Evolutionary conservation across 108 stramenopile species (phyloP), one percentile per base, ranked within the genome.

Genomic region (Thalassiosira profunda): DNA sequence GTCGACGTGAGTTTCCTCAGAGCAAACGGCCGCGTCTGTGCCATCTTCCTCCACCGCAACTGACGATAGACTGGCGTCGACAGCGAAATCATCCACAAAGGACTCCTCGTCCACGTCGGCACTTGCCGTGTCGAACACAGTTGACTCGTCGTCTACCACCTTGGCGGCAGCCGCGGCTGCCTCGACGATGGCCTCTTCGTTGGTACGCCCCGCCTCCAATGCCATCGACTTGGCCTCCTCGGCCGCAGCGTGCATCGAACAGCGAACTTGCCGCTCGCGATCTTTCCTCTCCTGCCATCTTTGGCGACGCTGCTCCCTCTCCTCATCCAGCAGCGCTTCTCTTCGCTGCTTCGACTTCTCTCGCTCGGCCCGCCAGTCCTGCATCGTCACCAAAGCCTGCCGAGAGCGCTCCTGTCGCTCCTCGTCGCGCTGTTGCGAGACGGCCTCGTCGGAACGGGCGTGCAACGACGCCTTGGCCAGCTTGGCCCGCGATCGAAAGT

Each of bases 91-190:
- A 24, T 64, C 23, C 6, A 40, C 9, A 24, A 42, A 66, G 2
- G 65, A 67, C 54, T 29, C 64, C 9, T 51, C 59, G 46, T 61
- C 65, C 3, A 66, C 67, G 30, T 67, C 47, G 14, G 18, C 41
- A 9, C 21, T 45, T 2, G 37, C 25, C 1, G 31, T 37, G 44
- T 75, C 23, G 48, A 67, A 67, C 11, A 59, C 0, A 24, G 51
- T 61, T 40, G 74, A 67, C 8, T 76, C 46, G 24, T 67, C 60
- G 40, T 76, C 66, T 15, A 76, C 51, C 31, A 67, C 66, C 23
- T 52, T 62, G 9, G 74, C 58, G 0, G 74, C 74, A 0, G 74
- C 74, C 33, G 66, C 65, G 18, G 74, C 74, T 25, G 74, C 75
- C 47, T 68, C 53, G 7, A 76, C 67, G 15, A 56, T 20, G 6